A percentile compares a stretch with the other conserved stretches of the same genome.
Conservation (phyloP, 345 rosid species). For the Conringia planisiliqua region DNA sequence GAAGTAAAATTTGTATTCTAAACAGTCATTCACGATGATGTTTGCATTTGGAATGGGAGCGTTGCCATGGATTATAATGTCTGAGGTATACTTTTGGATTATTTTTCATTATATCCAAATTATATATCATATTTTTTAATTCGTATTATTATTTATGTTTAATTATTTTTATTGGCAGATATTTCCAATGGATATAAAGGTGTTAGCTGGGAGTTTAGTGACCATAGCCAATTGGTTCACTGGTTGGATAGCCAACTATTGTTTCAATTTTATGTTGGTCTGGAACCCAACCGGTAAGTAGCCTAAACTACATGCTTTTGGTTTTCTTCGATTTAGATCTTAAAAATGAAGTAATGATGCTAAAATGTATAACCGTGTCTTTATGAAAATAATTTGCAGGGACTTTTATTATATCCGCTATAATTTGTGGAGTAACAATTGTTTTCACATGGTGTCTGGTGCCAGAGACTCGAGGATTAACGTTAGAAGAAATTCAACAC, state of each 20-base stretch:
- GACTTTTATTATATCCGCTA: conserved; percentile 36
- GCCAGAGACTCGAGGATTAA: conserved; percentile 50
- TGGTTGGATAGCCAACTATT: conserved; percentile 46
- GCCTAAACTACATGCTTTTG: neutral
- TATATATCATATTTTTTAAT: neutral
- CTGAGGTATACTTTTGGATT: conserved; percentile 43
- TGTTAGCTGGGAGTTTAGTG: conserved; percentile 53
- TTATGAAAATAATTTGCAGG: conserved; percentile 30
- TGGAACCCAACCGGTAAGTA: conserved; percentile 52
- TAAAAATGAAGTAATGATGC: conserved; percentile 37
- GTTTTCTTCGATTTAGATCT: neutral
- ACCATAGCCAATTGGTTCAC: conserved; percentile 42
- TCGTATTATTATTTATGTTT: neutral
- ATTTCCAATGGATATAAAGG: conserved; percentile 52
- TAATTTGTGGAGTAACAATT: conserved; percentile 29
- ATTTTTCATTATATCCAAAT: neutral
- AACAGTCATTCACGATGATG: conserved; percentile 36
- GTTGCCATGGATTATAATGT: conserved; percentile 70
- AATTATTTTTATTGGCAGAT: conserved; percentile 29
- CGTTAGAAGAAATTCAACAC: conserved; percentile 51
- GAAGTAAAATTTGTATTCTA: neutral
- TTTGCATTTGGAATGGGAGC: conserved; percentile 63
- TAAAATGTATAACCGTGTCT: conserved; percentile 30
- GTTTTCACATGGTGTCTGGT: conserved; percentile 43
- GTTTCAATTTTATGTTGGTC: conserved; percentile 50